Evolutionary conservation across 2,329 filamentous ascomycete genomes (phyloP).

Genomic region (Cladophialophora bantiana): DNA sequence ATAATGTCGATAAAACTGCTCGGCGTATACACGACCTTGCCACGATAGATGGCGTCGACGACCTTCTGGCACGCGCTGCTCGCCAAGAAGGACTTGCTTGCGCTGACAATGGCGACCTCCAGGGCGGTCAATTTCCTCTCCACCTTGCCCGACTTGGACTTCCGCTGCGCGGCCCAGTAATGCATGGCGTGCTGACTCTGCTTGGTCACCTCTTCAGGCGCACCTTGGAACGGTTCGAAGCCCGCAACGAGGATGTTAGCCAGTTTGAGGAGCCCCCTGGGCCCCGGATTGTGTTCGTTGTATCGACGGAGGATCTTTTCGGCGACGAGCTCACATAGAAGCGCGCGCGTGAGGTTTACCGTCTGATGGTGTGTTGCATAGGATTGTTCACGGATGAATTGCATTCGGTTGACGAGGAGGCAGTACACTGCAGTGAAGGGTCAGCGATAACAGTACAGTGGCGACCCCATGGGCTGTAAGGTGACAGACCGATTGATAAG

Average conservation of each 20-base stretch:
- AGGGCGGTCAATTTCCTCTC: conserved; percentile 74
- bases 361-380: conserved; percentile 80
- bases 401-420: conserved; percentile 78
- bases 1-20: conserved; percentile 83
- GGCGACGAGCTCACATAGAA: conserved; percentile 80
- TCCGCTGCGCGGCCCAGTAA: conserved; percentile 51
- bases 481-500: conserved; percentile 71
- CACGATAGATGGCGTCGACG: conserved; percentile 81
- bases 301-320: conserved; percentile 78
- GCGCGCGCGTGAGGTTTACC: conserved; percentile 78
- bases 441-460: conserved; percentile 21
- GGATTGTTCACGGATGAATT: conserved; percentile 79
- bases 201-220: conserved; percentile 69
- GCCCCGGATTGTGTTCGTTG: conserved; percentile 76
- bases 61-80: conserved; percentile 82
- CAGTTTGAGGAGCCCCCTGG: conserved; percentile 73
- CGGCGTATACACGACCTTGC: conserved; percentile 81
- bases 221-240: conserved; percentile 86
- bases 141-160: conserved; percentile 45
- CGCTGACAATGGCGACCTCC: conserved; percentile 82
- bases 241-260: conserved; percentile 82
- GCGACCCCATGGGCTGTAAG: not conserved
- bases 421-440: conserved; percentile 70
- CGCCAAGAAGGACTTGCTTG: conserved; percentile 79
- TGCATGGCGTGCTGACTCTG: conserved; percentile 59